Conservation (phyloP, 1,284 basidiomycete species). For the Pholiota adiposa region DNA sequence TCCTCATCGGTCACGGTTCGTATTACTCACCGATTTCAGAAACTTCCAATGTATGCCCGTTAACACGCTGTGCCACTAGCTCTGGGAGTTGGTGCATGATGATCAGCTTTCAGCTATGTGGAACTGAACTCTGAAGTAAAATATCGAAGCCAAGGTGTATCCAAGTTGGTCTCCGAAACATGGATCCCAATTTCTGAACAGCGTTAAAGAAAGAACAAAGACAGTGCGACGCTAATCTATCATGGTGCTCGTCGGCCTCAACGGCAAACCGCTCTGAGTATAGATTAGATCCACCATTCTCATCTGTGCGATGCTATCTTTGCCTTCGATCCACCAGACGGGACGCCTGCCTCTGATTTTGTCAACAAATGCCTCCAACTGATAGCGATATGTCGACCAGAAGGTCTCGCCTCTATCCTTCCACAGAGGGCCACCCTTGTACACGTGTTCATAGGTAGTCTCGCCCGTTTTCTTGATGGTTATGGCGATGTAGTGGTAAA, state of each 20-base stretch:
- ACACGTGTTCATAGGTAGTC: slow-evolving; percentile 25
- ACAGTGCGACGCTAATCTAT: neutral
- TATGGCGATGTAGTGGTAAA: slow-evolving; percentile 32
- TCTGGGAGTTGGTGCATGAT: too few species aligned
- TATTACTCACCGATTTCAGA: too few species aligned
- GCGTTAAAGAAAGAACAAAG: neutral
- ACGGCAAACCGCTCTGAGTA: neutral
- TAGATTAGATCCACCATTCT: slow-evolving; percentile 9
- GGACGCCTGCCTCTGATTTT: slow-evolving; percentile 52
- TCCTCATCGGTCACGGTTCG: too few species aligned
- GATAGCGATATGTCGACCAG: slow-evolving; percentile 58
- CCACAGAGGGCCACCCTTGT: slow-evolving; percentile 29
- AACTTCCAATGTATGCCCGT: too few species aligned
- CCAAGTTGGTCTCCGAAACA: too few species aligned
- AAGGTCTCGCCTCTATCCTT: slow-evolving; percentile 47
- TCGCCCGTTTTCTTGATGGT: slow-evolving; percentile 29
- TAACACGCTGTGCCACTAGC: too few species aligned
- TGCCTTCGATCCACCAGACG: slow-evolving; percentile 47
- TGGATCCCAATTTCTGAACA: too few species aligned
- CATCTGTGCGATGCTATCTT: neutral
- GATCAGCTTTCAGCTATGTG: too few species aligned
- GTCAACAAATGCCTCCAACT: slow-evolving; percentile 66
- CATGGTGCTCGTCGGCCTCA: neutral
- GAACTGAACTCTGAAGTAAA: too few species aligned
- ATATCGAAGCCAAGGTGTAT: too few species aligned